Percentiles rank a stretch among this genome's conserved stretches.
Conservation (phyloP, 768 basidiomycete species). For the Punctularia strigosozonata region DNA sequence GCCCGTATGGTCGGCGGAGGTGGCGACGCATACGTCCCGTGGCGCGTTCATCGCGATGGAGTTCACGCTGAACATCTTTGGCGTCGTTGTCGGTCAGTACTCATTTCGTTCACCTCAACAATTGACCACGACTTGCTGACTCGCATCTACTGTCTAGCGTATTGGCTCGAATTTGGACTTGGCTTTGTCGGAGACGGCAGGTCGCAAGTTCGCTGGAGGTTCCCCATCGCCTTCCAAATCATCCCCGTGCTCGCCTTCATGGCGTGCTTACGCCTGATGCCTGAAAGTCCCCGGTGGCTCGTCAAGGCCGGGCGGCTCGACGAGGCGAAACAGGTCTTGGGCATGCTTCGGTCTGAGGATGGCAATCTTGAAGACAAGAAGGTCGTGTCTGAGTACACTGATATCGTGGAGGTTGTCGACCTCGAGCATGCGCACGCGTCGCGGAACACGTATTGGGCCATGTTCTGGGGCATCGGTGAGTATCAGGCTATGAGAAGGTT, state of each 20-base stretch:
- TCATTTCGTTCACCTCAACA: background rate
- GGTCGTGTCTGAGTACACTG: conserved; percentile 22
- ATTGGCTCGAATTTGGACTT: conserved; percentile 34
- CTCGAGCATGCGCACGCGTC: conserved; percentile 27
- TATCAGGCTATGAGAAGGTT: too few relatives aligned
- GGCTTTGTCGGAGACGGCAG: conserved; percentile 30
- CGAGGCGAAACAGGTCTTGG: conserved; percentile 25
- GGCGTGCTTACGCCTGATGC: conserved; percentile 20
- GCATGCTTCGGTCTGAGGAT: conserved; percentile 10
- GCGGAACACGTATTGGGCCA: conserved; percentile 30
- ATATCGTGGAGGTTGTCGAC: conserved; percentile 25
- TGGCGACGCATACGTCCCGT: conserved; percentile 30
- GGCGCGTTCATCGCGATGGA: conserved; percentile 32
- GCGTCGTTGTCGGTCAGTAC: background rate
- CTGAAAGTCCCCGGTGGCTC: conserved; percentile 25
- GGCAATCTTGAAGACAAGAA: conserved; percentile 12
- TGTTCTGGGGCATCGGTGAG: conserved; percentile 31
- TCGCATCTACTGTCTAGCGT: conserved; percentile 25
- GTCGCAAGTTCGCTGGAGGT: conserved; percentile 24
- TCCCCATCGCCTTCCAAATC: conserved; percentile 34
- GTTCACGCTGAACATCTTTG: conserved; percentile 25
- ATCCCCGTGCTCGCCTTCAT: conserved; percentile 28
- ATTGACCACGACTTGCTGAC: background rate
- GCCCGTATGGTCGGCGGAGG: conserved; percentile 33
- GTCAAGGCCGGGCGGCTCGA: conserved; percentile 25